Base-by-base conservation (phyloP, 1,284 basidiomycete genomes). In the Flammula alnicola region DNA sequence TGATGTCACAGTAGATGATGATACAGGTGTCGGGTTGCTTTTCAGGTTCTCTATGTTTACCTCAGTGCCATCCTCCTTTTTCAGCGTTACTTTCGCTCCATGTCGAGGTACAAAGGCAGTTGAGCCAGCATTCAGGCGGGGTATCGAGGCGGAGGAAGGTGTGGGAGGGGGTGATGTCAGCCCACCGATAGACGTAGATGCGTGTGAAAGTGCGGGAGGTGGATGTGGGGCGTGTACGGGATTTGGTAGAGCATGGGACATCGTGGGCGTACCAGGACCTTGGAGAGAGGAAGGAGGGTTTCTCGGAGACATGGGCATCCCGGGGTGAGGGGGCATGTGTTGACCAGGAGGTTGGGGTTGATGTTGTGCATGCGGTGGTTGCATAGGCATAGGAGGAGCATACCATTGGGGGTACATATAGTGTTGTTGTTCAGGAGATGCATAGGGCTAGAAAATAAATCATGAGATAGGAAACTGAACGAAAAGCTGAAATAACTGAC, bases 101-200 rank as follows among this genome's bases (percentile, higher is more conserved):
- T n/a, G 53, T 31, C 65, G 64, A 5, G 88, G 87, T 11, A 88
- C 80, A 62, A 90, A 90, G 1, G 84, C 62, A 50, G 67, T 77
- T 0, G 87, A 86, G 58, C 75, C 76, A 6, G 79, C 78, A 61
- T 83, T 88, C 46, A 89, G 72, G 8, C 78, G 72, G 7, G 76
- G 69, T 22, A 67, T 69, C n/a, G 70, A 66, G 5, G 76, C 57
- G 0, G 80, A 69, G 1, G 81, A 77, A 2, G 86, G 84, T 2
- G 87, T 87, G 4, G 84, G 75, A n/a, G 87, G 86, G 1, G 86
- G 83, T 0, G 86, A 84, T 2, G 83, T 76, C 4, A 86, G 61
- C 32, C 70, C 70, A 46, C 69, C 70, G 11, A 81, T 74, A 47
- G 69, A 78, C 35, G 66, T 71, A 5, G 76, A 68, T 11, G 81